phyloP scores from a whole-genome alignment of 2,329 filamentous ascomycete genomes.

The Sarocladium brachiariae region DNA sequence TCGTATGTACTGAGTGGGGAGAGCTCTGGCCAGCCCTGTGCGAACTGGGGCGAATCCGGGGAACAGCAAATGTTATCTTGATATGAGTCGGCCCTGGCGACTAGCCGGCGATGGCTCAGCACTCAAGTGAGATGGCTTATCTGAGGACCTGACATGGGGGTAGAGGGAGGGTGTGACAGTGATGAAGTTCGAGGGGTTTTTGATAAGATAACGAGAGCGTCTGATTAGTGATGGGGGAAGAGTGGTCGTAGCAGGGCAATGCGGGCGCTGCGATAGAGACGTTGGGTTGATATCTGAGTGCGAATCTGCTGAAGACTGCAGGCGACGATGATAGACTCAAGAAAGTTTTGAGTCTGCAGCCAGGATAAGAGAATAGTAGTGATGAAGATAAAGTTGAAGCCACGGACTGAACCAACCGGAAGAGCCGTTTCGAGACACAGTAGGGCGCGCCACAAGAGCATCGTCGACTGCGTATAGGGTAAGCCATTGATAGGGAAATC shows the following conservation, averaged over 20 bases:
- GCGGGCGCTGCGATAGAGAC: background rate
- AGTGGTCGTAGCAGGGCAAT: background rate
- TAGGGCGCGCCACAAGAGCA: background rate
- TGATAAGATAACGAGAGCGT: background rate
- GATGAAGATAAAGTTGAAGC: background rate
- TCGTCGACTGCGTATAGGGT: background rate
- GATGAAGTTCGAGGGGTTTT: background rate
- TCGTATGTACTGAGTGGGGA: background rate
- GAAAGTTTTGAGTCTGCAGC: background rate
- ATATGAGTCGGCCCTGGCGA: background rate
- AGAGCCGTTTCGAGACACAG: background rate
- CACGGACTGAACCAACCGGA: too few species aligned
- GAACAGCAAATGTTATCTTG: background rate
- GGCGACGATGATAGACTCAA: background rate
- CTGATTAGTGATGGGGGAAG: background rate
- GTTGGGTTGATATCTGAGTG: background rate
- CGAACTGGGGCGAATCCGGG: conserved; percentile 1
- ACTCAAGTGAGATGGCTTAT: background rate
- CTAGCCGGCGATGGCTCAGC: conserved; percentile 1
- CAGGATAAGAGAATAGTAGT: too few species aligned
- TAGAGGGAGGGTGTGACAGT: background rate
- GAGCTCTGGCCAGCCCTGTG: background rate
- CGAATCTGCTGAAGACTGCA: background rate
- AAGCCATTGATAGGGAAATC: too few species aligned
- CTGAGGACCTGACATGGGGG: conserved; percentile 4